Evolutionary conservation across 2,329 filamentous ascomycete genomes (phyloP).

Genomic region (Penicillium rolfsii): DNA sequence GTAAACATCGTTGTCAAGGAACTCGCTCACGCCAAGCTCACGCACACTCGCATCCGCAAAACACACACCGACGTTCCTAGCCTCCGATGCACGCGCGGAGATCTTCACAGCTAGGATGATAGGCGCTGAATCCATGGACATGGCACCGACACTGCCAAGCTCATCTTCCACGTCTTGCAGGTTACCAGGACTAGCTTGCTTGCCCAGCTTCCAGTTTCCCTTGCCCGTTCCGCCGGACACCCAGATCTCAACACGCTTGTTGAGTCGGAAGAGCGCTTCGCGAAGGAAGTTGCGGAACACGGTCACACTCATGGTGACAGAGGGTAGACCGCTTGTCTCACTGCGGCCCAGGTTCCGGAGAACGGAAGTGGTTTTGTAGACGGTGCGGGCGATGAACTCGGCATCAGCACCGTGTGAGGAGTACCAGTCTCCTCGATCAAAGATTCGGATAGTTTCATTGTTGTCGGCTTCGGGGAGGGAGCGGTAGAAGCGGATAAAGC

Average conservation of each 20-base stretch:
- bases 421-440: slow-evolving; percentile 93
- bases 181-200: slow-evolving; percentile 94
- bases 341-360: slow-evolving; percentile 84
- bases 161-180: slow-evolving; percentile 97
- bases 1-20: slow-evolving; percentile 97
- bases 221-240: slow-evolving; percentile 74
- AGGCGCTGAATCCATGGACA: slow-evolving; percentile 80
- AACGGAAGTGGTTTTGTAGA: slow-evolving; percentile 98
- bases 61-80: slow-evolving; percentile 86
- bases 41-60: slow-evolving; percentile 97
- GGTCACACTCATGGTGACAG: slow-evolving; percentile 92
- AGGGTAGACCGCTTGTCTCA: slow-evolving; percentile 82
- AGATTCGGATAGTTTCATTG: slow-evolving; percentile 74
- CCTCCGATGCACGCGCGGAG: slow-evolving; percentile 81
- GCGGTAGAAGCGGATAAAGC: slow-evolving; percentile 96
- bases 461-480: slow-evolving; percentile 72
- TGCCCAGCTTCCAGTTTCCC: slow-evolving; percentile 83
- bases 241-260: slow-evolving; percentile 91
- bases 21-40: slow-evolving; percentile 95
- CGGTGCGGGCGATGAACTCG: slow-evolving; percentile 59
- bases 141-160: slow-evolving; percentile 62
- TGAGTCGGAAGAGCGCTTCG: slow-evolving; percentile 87
- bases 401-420: slow-evolving; percentile 62
- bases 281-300: slow-evolving; percentile 95
- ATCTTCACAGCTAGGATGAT: slow-evolving; percentile 96